Conservation (phyloP, 164 flowering plant species). For the Cinnamomum micranthum region DNA sequence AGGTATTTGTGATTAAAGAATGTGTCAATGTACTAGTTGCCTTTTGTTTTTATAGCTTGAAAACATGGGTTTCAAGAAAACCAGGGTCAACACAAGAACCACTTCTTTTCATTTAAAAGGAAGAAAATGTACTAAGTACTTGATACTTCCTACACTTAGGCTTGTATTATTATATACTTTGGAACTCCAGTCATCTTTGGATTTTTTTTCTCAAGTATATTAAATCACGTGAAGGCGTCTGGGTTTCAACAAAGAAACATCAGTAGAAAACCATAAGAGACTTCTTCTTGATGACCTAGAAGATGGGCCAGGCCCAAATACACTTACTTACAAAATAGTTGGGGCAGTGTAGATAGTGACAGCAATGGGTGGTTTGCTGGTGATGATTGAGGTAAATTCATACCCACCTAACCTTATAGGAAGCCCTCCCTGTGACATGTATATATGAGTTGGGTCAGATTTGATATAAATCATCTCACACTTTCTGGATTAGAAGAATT, state of each 20-base stretch:
- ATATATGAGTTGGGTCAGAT: too few relatives aligned
- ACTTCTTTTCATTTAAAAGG: neutral
- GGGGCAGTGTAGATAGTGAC: too few relatives aligned
- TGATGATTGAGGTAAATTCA: too few relatives aligned
- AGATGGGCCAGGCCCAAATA: neutral
- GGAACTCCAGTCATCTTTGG: neutral
- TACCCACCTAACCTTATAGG: too few relatives aligned
- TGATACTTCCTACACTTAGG: neutral
- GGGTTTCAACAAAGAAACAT: neutral
- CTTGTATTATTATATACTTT: neutral
- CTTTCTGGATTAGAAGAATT: too few relatives aligned
- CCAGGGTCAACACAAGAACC: neutral
- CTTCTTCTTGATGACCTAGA: neutral
- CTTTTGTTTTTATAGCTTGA: too few relatives aligned
- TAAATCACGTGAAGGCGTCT: neutral
- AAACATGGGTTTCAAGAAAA: neutral
- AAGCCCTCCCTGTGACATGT: too few relatives aligned
- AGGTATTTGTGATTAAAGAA: conserved; percentile 1
- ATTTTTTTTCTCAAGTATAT: too few relatives aligned
- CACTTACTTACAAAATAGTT: neutral
- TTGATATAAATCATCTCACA: too few relatives aligned
- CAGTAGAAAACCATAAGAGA: neutral
- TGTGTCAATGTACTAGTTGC: neutral
- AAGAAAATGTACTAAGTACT: neutral
- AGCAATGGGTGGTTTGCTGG: too few relatives aligned